A percentile compares a stretch with the other conserved stretches of the same genome.
These are phyloP conservation scores for Pouteria campechiana DNA, from an alignment of 179 eudicot genomes.

Conservation along the genomic window DNA sequence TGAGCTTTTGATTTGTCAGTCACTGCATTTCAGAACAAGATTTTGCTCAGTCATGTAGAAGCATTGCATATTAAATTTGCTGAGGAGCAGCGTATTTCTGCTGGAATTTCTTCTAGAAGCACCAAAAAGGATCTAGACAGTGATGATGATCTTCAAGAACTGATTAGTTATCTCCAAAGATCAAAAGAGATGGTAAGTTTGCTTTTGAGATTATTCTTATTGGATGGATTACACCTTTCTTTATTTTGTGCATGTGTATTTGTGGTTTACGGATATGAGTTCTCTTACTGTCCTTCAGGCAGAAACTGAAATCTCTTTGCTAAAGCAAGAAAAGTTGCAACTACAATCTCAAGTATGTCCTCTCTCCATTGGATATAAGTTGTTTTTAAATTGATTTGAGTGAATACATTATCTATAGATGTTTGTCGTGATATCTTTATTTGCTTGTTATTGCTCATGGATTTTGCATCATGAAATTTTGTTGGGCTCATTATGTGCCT, in stretches of 20 bases:
- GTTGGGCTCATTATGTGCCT: too few relatives aligned
- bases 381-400: too few relatives aligned
- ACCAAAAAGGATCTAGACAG: slow-evolving; percentile 18
- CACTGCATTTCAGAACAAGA: slow-evolving; percentile 44
- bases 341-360: slow-evolving; percentile 58
- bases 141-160: slow-evolving; percentile 66
- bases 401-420: too few relatives aligned
- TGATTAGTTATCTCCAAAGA: slow-evolving; percentile 84
- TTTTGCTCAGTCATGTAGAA: slow-evolving; percentile 68
- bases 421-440: too few relatives aligned
- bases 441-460: too few relatives aligned
- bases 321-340: slow-evolving; percentile 88
- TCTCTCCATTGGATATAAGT: background rate
- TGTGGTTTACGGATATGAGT: background rate
- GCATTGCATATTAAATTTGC: slow-evolving; percentile 81
- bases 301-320: slow-evolving; percentile 86
- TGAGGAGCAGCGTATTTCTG: slow-evolving; percentile 44
- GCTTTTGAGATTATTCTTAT: background rate
- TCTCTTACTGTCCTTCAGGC: slow-evolving; percentile 24
- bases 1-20: too few relatives aligned
- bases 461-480: too few relatives aligned
- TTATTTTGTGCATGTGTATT: background rate
- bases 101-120: slow-evolving; percentile 32
- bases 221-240: background rate
- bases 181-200: slow-evolving; percentile 75